These are phyloP conservation scores for Candida sphagnicola DNA, from an alignment of 805 yeast genomes.

Conservation along the genomic window DNA sequence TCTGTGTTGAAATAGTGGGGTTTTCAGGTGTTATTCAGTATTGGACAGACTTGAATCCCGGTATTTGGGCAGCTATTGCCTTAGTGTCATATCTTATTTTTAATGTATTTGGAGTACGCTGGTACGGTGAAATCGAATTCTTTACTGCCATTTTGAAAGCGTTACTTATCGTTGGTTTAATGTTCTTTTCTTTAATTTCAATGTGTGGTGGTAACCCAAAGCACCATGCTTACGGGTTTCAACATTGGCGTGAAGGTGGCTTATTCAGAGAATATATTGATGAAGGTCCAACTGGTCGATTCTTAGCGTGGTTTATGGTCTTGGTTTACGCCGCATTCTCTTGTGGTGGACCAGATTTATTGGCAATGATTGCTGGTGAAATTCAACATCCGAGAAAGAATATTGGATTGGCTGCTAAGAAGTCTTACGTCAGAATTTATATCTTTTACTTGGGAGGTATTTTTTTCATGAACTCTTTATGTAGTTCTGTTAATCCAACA, in stretches of 20 bases:
- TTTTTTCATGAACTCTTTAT: constrained; percentile 31
- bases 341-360: constrained; percentile 34
- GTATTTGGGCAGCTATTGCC: constrained; percentile 26
- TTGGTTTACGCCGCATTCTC: constrained; percentile 32
- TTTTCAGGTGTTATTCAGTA: constrained; percentile 25
- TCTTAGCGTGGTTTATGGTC: constrained; percentile 31
- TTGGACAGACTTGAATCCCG: constrained; percentile 32
- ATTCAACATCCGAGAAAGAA: constrained; percentile 37
- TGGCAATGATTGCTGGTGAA: constrained; percentile 37
- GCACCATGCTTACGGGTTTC: constrained; percentile 30
- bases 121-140: constrained; percentile 45
- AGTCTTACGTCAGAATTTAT: constrained; percentile 31
- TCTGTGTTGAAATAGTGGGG: constrained; percentile 31
- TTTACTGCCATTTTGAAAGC: constrained; percentile 31
- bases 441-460: constrained; percentile 36
- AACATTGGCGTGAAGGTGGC: constrained; percentile 33
- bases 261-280: constrained; percentile 23
- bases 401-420: constrained; percentile 30
- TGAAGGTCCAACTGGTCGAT: constrained; percentile 27
- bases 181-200: constrained; percentile 28
- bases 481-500: constrained; percentile 30
- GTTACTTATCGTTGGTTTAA: constrained; percentile 27
- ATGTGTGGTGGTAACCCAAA: constrained; percentile 40
- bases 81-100: constrained; percentile 23
- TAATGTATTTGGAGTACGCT: constrained; percentile 28